A percentile compares a stretch with the other conserved stretches of the same genome.
Evolutionary conservation across 805 yeast species (phyloP).

Genomic region (Starmera quercuum): DNA sequence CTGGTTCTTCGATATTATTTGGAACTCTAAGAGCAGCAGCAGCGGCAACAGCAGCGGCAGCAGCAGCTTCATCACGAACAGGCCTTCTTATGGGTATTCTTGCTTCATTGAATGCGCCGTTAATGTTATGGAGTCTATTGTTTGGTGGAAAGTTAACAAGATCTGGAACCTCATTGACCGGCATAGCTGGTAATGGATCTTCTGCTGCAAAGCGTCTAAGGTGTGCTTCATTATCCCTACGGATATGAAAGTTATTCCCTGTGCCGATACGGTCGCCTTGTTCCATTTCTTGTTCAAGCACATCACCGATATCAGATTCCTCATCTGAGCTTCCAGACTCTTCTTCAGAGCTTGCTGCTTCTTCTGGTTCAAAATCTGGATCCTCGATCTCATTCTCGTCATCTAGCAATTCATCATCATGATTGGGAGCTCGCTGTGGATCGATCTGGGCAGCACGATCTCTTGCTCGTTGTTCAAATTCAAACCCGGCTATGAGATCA

Average conservation of each 20-base stretch:
- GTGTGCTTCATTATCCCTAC: no score
- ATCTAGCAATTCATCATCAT: conserved; percentile 8
- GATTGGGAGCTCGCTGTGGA: neutral
- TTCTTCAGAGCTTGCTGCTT: conserved; percentile 9
- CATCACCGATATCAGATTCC: conserved; percentile 7
- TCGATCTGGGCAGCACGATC: neutral
- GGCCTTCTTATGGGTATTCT: no score
- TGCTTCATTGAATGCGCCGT: no score
- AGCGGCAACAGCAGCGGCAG: conserved; percentile 3
- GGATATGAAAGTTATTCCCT: no score
- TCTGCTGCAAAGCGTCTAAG: no score
- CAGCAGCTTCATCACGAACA: neutral
- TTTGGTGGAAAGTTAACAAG: no score
- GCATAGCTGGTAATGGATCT: no score
- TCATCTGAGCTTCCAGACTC: conserved; percentile 12
- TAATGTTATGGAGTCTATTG: no score
- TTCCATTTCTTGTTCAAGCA: conserved; percentile 13
- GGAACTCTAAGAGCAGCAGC: conserved; percentile 1
- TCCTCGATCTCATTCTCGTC: conserved; percentile 23
- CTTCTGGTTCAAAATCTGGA: conserved; percentile 20
- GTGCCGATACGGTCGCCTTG: no score
- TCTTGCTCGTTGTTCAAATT: conserved; percentile 3
- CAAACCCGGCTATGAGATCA: neutral
- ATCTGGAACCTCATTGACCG: neutral
- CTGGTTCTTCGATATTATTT: conserved; percentile 10